A percentile compares a stretch with the other conserved stretches of the same genome.
Evolutionary conservation across 768 basidiomycete species (phyloP).

Genomic region (Boletus barrowsii): DNA sequence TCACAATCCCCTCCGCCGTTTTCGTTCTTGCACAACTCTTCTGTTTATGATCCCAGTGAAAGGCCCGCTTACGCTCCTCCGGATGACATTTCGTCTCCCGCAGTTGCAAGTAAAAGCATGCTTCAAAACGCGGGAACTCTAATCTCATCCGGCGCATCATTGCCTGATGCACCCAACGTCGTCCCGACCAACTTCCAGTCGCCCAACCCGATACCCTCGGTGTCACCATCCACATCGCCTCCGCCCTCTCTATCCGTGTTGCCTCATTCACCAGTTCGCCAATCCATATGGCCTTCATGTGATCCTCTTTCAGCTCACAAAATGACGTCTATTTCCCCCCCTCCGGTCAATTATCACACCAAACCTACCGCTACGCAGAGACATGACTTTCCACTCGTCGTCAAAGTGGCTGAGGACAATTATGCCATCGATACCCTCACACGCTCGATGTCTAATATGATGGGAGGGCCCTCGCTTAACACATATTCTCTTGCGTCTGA

Average conservation of each 20-base stretch:
- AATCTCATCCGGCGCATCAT: neutral
- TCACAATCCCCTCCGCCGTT: neutral
- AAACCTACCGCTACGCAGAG: slow-evolving; percentile 4
- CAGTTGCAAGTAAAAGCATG: neutral
- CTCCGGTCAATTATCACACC: slow-evolving; percentile 1
- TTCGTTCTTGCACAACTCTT: neutral
- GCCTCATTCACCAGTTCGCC: neutral
- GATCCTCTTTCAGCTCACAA: neutral
- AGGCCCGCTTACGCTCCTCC: neutral
- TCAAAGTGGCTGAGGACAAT: neutral
- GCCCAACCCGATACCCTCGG: neutral
- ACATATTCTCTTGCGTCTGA: slow-evolving; percentile 1
- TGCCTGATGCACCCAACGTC: neutral
- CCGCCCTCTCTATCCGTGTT: neutral
- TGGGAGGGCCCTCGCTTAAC: neutral
- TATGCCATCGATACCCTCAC: slow-evolving; percentile 3
- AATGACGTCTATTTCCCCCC: neutral
- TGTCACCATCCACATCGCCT: neutral
- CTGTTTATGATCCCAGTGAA: neutral
- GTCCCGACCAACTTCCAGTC: neutral
- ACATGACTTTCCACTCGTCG: neutral
- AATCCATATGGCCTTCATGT: neutral
- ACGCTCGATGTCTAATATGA: slow-evolving; percentile 9
- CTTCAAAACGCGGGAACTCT: neutral
- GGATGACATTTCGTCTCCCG: neutral